Conservation (phyloP, 495 filamentous ascomycete genomes). For the Pyrenula massariospora region DNA sequence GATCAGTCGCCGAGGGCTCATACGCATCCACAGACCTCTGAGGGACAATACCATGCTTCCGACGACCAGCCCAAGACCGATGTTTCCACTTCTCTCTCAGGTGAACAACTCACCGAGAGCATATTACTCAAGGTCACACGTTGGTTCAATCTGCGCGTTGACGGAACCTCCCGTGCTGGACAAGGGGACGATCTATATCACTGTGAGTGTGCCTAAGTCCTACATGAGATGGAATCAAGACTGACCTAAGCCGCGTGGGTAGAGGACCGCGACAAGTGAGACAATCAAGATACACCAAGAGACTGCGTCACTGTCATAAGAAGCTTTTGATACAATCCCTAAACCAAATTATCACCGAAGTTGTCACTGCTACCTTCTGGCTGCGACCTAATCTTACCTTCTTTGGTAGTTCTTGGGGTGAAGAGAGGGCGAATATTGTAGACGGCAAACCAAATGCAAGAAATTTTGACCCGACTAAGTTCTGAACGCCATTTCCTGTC, state of each 20-base stretch:
- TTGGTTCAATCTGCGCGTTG: not conserved
- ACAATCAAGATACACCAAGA: not conserved
- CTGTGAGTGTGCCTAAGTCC: not conserved
- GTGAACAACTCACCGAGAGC: not conserved
- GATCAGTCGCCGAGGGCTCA: not conserved
- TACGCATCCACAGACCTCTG: not conserved
- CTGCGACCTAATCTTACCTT: not conserved
- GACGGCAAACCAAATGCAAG: not conserved
- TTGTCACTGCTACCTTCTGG: not conserved
- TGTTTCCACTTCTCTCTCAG: not conserved
- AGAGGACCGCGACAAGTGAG: not conserved
- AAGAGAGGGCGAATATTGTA: not conserved
- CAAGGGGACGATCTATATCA: not conserved
- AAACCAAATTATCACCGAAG: not conserved
- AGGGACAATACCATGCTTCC: not conserved
- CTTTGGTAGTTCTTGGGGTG: not conserved
- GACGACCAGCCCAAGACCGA: not conserved
- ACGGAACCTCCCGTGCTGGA: not conserved
- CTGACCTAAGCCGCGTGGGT: not conserved
- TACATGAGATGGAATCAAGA: not conserved
- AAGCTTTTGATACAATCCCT: not conserved
- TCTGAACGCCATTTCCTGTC: too few relatives aligned
- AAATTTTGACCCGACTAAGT: not conserved
- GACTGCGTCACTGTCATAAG: slow-evolving; percentile 2
- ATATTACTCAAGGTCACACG: not conserved